Evolutionary conservation across 2,329 filamentous ascomycete genomes (phyloP).

Genomic region (Monosporascus sp.): DNA sequence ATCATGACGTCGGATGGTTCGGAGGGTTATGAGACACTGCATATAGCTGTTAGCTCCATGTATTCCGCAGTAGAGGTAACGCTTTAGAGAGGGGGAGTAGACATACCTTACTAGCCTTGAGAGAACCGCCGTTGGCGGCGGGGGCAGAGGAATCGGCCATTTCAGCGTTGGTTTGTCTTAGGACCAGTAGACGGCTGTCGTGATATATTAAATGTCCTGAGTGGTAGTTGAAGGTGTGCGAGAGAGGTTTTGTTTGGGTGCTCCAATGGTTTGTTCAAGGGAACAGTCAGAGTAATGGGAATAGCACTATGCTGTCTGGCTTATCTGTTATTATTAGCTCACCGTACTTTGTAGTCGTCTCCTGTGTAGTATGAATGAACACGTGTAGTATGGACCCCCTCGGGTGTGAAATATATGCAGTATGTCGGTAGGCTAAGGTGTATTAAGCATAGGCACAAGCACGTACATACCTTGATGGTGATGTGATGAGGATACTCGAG

Average conservation of each 20-base stretch:
- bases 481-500: background rate
- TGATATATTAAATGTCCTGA: no score
- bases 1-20: conserved; percentile 13
- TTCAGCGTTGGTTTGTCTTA: background rate
- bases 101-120: conserved; percentile 52
- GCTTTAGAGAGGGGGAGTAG: conserved; percentile 2
- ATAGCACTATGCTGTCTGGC: no score
- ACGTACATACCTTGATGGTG: background rate
- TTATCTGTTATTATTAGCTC: no score
- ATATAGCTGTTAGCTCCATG: conserved; percentile 25
- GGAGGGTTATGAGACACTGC: conserved; percentile 28
- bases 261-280: no score
- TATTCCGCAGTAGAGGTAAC: conserved; percentile 8
- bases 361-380: no score
- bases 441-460: background rate
- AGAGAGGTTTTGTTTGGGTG: no score
- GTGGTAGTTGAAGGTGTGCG: background rate
- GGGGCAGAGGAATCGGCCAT: conserved; percentile 39
- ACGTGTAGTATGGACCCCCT: background rate
- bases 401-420: background rate
- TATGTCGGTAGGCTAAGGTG: background rate
- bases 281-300: no score
- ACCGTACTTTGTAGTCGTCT: no score
- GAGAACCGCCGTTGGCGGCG: conserved; percentile 42
- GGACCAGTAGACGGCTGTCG: no score